Evolutionary conservation across 2,329 filamentous ascomycete species (phyloP), one percentile per base, ranked within the genome.

Genomic region (Apiospora arundinis): DNA sequence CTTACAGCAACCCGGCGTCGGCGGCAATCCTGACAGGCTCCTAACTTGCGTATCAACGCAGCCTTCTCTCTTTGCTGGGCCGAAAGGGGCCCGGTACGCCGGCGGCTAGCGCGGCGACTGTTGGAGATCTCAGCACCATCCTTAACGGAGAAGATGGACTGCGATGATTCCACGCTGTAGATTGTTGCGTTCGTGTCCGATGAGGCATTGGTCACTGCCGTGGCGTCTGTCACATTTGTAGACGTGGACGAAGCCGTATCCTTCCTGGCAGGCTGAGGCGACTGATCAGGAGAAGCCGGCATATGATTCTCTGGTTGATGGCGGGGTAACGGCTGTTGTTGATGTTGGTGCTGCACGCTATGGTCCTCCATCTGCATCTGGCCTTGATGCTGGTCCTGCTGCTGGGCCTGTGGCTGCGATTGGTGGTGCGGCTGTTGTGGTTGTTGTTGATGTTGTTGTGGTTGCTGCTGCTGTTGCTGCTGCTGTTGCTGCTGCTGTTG

Each of bases 71-170:
- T 85, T 76, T 89, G 89, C 73, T 87, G 83, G 70, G 88, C 85
- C 44, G 88, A 89, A 73, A 90, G 82, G 73, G 88, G 88, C 56
- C 88, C 88, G 73, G 88, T 90, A 70, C 88, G 86, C 79, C 88
- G 85, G 76, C 88, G 86, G 77, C 86, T 90, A 73, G 87, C 83
- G 76, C 87, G 86, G 75, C 87, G 86, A 77, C 82, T 84, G 77
- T 85, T 84, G 81, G 83, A 84, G 78, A 86, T 81, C 79, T 88
- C 86, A 79, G 83, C 82, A 73, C 86, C 87, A 83, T 89, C 88
- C 80, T 85, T 85, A 74, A 87, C 81, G 72, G 87, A 86, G 78
- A 89, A 89, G 77, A 88, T 86, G 75, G 84, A 86, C 78, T 88
- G 86, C 70, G 87, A 88, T 76, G 85, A 85, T 75, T 88, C 85